Evolutionary conservation across 805 yeast genomes (phyloP).

Genomic region (Ogataea corticis): DNA sequence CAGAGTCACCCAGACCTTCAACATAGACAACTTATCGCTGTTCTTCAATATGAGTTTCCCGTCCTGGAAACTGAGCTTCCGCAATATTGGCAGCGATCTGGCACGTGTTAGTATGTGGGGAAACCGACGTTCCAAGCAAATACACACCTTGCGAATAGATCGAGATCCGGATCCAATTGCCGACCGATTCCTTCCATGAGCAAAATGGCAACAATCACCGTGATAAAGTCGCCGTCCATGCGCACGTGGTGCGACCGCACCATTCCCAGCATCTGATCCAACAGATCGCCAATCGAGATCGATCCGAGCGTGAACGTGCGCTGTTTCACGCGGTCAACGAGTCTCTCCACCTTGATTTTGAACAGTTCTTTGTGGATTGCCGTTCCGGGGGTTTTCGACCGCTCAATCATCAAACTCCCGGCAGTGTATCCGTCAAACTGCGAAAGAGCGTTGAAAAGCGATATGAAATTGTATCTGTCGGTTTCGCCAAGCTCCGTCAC

Average conservation of each 20-base stretch:
- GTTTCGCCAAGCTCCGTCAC: constrained; percentile 81
- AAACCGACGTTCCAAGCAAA: constrained; percentile 42
- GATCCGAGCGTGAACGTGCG: constrained; percentile 92
- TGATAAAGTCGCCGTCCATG: constrained; percentile 96
- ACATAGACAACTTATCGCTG: constrained; percentile 71
- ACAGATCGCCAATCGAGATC: constrained; percentile 85
- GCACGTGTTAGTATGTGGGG: constrained; percentile 33
- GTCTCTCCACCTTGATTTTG: constrained; percentile 80
- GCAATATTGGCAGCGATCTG: constrained; percentile 79
- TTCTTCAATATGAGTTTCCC: constrained; percentile 56
- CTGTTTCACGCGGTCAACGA: constrained; percentile 78
- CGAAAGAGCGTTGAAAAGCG: constrained; percentile 82
- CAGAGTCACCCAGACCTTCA: constrained; percentile 86
- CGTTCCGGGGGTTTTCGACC: constrained; percentile 93
- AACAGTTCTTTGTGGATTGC: constrained; percentile 83
- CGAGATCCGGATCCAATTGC: constrained; percentile 89
- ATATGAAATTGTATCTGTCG: constrained; percentile 85
- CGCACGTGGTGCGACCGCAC: constrained; percentile 93
- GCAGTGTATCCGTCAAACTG: constrained; percentile 93
- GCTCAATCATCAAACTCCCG: constrained; percentile 92
- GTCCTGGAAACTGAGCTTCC: constrained; percentile 77
- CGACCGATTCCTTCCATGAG: constrained; percentile 94
- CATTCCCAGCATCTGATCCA: constrained; percentile 86
- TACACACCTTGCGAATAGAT: constrained; percentile 94
- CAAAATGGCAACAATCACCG: constrained; percentile 91